phyloP scores from a whole-genome alignment of 805 yeast species.

The Spencermartinsiella europaea region DNA sequence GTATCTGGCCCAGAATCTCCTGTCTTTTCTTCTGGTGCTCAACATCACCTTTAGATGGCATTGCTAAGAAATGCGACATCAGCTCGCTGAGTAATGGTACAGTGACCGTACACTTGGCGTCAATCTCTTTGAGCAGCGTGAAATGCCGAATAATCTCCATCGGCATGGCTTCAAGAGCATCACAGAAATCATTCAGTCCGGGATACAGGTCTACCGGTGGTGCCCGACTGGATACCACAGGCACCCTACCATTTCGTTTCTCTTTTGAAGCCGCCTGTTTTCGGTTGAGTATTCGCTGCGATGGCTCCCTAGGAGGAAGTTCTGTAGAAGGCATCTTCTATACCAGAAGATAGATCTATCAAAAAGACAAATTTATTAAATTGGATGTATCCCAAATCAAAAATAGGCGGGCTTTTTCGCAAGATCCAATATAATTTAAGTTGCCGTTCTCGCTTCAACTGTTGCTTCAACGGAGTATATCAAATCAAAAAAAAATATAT shows the following conservation, averaged over 20 bases:
- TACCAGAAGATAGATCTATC: too few species aligned
- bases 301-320: constrained; percentile 14
- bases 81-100: constrained; percentile 59
- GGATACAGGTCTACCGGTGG: constrained; percentile 46
- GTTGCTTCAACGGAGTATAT: too few species aligned
- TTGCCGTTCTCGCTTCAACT: too few species aligned
- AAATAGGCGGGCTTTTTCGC: too few species aligned
- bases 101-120: constrained; percentile 81
- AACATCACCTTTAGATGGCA: constrained; percentile 22
- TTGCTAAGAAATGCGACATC: constrained; percentile 45
- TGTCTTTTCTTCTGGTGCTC: constrained; percentile 22
- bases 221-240: too few species aligned
- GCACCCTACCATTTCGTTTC: neutral
- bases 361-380: too few species aligned
- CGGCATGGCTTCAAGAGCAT: constrained; percentile 88
- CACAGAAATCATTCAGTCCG: constrained; percentile 87
- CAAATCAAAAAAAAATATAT: too few species aligned
- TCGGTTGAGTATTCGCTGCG: constrained; percentile 5
- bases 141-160: constrained; percentile 74
- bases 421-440: too few species aligned
- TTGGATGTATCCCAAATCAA: too few species aligned
- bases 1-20: constrained; percentile 33
- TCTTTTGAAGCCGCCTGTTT: constrained; percentile 3
- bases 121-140: constrained; percentile 86
- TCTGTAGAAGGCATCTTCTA: constrained; percentile 9